These are phyloP conservation scores for Voacanga thouarsii DNA, from an alignment of 257 asterid genomes.

Conservation along the genomic window DNA sequence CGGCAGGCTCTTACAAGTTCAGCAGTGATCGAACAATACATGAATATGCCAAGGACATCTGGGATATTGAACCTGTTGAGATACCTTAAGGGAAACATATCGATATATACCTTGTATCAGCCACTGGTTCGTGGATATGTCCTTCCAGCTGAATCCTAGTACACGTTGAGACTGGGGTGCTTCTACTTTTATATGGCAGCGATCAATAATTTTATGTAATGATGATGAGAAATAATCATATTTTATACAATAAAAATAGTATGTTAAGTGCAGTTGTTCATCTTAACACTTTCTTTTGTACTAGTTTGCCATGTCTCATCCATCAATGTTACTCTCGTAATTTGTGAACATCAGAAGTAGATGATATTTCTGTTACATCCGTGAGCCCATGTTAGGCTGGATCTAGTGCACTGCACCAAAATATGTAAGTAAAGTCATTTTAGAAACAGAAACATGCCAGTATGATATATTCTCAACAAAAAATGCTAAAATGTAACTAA, in stretches of 20 bases:
- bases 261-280: neutral
- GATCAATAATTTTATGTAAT: neutral
- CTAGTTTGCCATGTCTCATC: neutral
- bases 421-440: neutral
- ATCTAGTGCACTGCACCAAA: neutral
- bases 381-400: neutral
- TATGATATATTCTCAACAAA: neutral
- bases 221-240: neutral
- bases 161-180: neutral
- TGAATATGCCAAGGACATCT: slow-evolving; percentile 75
- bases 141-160: neutral
- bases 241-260: neutral
- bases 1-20: slow-evolving; percentile 78
- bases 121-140: neutral
- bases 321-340: neutral
- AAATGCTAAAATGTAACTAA: neutral
- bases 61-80: slow-evolving; percentile 58
- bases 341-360: neutral
- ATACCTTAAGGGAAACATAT: slow-evolving; percentile 19
- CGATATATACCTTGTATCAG: neutral
- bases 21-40: slow-evolving; percentile 85
- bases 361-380: neutral
- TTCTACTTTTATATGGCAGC: neutral
- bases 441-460: neutral
- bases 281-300: neutral